Base-by-base conservation (phyloP, 202 grass and related monocot species). In the Tripidium arundinaceum region DNA sequence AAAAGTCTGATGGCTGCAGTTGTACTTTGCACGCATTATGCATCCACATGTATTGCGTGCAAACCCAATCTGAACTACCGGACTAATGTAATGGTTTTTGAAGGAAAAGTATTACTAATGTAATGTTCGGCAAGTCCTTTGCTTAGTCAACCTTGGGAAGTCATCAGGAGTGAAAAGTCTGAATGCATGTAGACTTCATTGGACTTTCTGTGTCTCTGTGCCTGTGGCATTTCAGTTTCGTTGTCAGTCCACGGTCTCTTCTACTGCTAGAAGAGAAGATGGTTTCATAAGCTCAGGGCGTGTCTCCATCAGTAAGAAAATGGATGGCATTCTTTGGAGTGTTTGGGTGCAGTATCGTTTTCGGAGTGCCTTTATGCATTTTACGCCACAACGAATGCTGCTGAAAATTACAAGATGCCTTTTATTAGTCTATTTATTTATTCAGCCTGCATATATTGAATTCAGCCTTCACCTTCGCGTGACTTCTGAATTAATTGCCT, bases 281-380 rank as follows among this genome's bases (percentile, higher is more conserved):
- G n/a, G 36, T 43, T 76, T 55, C 27, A 2, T 81, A 45, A 45
- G 36, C 69, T 84, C 18, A 45, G 28, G 15, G 36, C 2, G 7
- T 2, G 76, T 84, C 76, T 36, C 76, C 27, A 57, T 88, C 81
- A 43, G 19, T 62, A 25, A 80, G 52, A n/a, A 55, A 59, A 80
- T 42, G 2, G 14, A 11, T 68, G 13, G 54, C 24, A 60, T 86
- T 46, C 10, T 65, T 80, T 45, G n/a, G 15, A 39, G 27, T 62
- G 62, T 7, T 72, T 4, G 22, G 21, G 41, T 47, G 49, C 50
- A 11, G 37, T 52, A 68, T 77, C 78, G 3, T 86, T 74, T 85
- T 85, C 66, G 34, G 65, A 66, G 78, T 36, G 33, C 1, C 4
- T 70, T 10, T 72, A 40, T 65, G 39, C 22, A 28, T 33, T 52